phyloP scores from a whole-genome alignment of 257 asterid genomes.

The Nicotiana noctiflora region DNA sequence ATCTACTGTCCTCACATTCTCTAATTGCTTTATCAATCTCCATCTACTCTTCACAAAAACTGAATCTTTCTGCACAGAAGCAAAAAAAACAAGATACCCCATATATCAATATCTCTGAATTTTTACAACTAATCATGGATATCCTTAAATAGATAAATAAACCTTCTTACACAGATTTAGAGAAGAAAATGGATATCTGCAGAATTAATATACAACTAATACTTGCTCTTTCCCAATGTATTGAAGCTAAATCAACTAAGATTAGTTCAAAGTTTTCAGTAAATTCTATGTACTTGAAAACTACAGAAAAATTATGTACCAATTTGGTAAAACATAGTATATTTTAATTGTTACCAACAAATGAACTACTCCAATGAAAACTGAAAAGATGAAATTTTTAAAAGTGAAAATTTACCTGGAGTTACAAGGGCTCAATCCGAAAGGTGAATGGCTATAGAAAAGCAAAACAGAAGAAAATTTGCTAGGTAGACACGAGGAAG shows the following conservation, averaged over 20 bases:
- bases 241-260: background rate
- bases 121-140: background rate
- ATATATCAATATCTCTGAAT: background rate
- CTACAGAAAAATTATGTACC: background rate
- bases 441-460: too few relatives aligned
- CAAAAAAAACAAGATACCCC: background rate
- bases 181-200: background rate
- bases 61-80: conserved; percentile 13
- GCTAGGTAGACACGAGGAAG: too few relatives aligned
- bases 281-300: background rate
- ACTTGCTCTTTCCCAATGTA: background rate
- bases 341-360: background rate
- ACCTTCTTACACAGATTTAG: background rate
- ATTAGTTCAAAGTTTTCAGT: background rate
- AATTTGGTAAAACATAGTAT: background rate
- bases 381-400: background rate
- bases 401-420: background rate
- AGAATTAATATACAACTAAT: too few relatives aligned
- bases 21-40: conserved; percentile 74
- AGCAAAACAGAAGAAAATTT: too few relatives aligned
- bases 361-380: background rate
- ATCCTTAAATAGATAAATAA: background rate
- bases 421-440: too few relatives aligned
- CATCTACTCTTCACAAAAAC: conserved; percentile 23
- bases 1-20: conserved; percentile 63